Conservation (phyloP, 495 filamentous ascomycete genomes). For the Penicillium taxi region DNA sequence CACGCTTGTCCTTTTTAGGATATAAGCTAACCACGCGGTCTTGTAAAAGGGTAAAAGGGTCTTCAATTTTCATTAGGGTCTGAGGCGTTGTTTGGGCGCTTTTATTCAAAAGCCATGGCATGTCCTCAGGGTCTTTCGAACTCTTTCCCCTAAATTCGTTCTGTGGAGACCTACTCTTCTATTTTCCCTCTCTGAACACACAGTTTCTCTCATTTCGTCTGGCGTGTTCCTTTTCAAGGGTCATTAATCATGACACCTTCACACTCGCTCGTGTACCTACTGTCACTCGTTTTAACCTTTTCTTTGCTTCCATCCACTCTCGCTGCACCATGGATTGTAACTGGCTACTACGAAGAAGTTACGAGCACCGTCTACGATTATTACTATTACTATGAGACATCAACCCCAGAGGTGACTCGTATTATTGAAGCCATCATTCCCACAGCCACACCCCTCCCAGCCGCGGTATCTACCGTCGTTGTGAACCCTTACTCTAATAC, state of each 20-base stretch:
- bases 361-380: conserved; percentile 4
- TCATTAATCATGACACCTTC: conserved; percentile 13
- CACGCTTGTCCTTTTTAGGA: too few relatives aligned
- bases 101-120: too few relatives aligned
- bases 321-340: conserved; percentile 28
- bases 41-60: too few relatives aligned
- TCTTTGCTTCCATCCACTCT: conserved; percentile 12
- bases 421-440: conserved; percentile 17
- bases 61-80: too few relatives aligned
- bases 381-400: conserved; percentile 7
- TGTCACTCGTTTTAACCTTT: conserved; percentile 18
- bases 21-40: too few relatives aligned
- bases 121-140: too few relatives aligned
- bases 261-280: conserved; percentile 16
- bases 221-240: neutral
- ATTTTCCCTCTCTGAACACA: neutral
- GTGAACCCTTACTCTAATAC: conserved; percentile 7
- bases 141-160: too few relatives aligned
- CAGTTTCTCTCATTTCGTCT: neutral
- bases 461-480: conserved; percentile 26
- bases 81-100: too few relatives aligned
- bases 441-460: conserved; percentile 21
- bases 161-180: too few relatives aligned
- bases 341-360: conserved; percentile 18
- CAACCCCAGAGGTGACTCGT: conserved; percentile 4